Base-by-base conservation (phyloP, 805 yeast species). In the Yamadazyma endophytica region DNA sequence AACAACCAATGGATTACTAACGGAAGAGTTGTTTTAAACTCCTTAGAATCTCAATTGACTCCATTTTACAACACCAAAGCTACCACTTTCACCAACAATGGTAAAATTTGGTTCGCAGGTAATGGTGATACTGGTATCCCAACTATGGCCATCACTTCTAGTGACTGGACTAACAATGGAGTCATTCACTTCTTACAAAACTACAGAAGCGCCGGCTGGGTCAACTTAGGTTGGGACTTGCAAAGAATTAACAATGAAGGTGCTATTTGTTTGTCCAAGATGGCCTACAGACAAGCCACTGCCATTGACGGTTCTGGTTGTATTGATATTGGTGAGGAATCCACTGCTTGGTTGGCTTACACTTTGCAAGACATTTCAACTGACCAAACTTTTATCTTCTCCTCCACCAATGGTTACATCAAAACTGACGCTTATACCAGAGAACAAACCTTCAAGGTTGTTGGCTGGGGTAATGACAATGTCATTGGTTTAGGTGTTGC, bases 401-500 rank as follows among this genome's bases (percentile, higher is more conserved):
- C 42, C 24, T 26, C 40, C 28, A 16, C 33, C 9, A 21, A 29
- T 7, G 46, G 50, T 28, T 29, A 26, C 28, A 29, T 46, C 14
- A 34, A 29, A 28, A 43, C 31, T 8, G 36, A 44, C 21, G 48
- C 53, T 22, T 40, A 44, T 29, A 40, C 39, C 27, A 27, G 32
- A n/a, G 18, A 36, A 5, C 51, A 47, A 34, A 40, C 49, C 18
- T 43, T 40, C 38, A 43, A 41, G 2, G 54, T 54, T 29, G 46
- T 46, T 16, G 58, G 58, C 13, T 54, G 43, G 37, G 60, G 60
- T 33, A 41, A 42, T 29, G 54, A 54, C n/a, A 54, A 54, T 33
- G 32, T 39, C 13, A 49, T 53, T 37, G 58, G 56, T 15, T 32
- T 50, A 27, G 41, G 42, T 40, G 36, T 37, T 14, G 29, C 42